phyloP scores from a whole-genome alignment of 345 rosid genomes.

The Viola odorata region DNA sequence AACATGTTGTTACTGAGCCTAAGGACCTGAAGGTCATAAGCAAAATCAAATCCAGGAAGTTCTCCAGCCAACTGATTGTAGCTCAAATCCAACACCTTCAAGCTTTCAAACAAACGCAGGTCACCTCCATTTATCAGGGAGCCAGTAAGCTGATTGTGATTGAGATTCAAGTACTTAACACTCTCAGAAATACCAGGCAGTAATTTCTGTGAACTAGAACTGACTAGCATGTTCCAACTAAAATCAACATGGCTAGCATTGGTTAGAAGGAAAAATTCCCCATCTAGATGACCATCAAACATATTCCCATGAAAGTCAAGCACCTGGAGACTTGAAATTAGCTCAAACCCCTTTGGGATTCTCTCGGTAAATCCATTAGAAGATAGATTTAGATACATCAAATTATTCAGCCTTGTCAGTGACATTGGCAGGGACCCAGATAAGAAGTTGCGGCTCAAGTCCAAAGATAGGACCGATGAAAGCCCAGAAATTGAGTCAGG shows the following conservation, averaged over 20 bases:
- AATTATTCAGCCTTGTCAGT: conserved; percentile 51
- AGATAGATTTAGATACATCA: conserved; percentile 67
- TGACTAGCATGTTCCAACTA: conserved; percentile 62
- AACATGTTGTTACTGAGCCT: conserved; percentile 83
- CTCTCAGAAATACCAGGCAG: conserved; percentile 81
- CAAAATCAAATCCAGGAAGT: conserved; percentile 83
- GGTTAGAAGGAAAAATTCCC: conserved; percentile 70
- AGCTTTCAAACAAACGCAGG: conserved; percentile 58
- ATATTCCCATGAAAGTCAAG: conserved; percentile 81
- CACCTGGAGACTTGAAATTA: conserved; percentile 55
- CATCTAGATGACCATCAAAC: conserved; percentile 69
- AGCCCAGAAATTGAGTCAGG: conserved; percentile 70
- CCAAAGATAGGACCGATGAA: conserved; percentile 67
- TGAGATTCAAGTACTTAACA: conserved; percentile 64
- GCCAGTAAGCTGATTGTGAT: conserved; percentile 82
- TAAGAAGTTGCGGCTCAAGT: conserved; percentile 76
- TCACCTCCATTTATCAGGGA: conserved; percentile 60
- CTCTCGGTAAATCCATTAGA: conserved; percentile 53
- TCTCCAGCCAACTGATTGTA: conserved; percentile 88
- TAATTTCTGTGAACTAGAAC: conserved; percentile 56
- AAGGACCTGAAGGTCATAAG: conserved; percentile 86
- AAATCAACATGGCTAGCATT: conserved; percentile 78
- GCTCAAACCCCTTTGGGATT: conserved; percentile 76
- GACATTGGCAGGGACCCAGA: conserved; percentile 65
- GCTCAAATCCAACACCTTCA: conserved; percentile 87